Percentiles rank a stretch among this genome's conserved stretches.
Conservation (phyloP, 1,284 basidiomycete genomes). For the Ustilago hordei region DNA sequence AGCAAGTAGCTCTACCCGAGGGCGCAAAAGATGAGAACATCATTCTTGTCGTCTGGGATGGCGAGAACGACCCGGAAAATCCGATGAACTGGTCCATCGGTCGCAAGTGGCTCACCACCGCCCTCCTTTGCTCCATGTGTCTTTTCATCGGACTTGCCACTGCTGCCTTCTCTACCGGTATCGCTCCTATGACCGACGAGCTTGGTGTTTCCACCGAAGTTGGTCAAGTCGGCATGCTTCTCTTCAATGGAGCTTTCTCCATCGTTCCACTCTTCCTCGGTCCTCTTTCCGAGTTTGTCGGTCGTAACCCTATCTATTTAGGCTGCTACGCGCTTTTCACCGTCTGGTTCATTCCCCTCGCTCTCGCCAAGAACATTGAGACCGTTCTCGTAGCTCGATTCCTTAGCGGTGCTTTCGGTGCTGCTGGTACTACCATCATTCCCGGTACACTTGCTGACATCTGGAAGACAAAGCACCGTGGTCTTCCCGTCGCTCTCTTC, state of each 20-base stretch:
- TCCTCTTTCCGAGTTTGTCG: slow-evolving; percentile 68
- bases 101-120: slow-evolving; percentile 59
- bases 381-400: slow-evolving; percentile 65
- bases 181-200: slow-evolving; percentile 62
- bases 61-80: slow-evolving; percentile 57
- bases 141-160: slow-evolving; percentile 68
- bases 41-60: slow-evolving; percentile 61
- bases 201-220: slow-evolving; percentile 62
- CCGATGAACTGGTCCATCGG: slow-evolving; percentile 59
- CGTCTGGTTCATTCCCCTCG: slow-evolving; percentile 64
- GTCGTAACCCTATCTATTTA: slow-evolving; percentile 67
- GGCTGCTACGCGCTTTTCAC: slow-evolving; percentile 67
- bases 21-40: slow-evolving; percentile 51
- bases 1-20: slow-evolving; percentile 27
- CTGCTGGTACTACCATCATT: slow-evolving; percentile 63
- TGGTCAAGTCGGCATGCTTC: slow-evolving; percentile 67
- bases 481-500: slow-evolving; percentile 67
- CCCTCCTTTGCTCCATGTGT: slow-evolving; percentile 65
- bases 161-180: slow-evolving; percentile 65
- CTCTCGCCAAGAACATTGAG: slow-evolving; percentile 66
- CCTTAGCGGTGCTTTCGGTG: slow-evolving; percentile 67
- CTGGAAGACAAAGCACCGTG: slow-evolving; percentile 65
- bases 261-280: slow-evolving; percentile 66
- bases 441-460: slow-evolving; percentile 58
- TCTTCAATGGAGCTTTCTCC: slow-evolving; percentile 62